Evolutionary conservation across 2,329 filamentous ascomycete species (phyloP).

Genomic region (Clarireedia monteithiana): DNA sequence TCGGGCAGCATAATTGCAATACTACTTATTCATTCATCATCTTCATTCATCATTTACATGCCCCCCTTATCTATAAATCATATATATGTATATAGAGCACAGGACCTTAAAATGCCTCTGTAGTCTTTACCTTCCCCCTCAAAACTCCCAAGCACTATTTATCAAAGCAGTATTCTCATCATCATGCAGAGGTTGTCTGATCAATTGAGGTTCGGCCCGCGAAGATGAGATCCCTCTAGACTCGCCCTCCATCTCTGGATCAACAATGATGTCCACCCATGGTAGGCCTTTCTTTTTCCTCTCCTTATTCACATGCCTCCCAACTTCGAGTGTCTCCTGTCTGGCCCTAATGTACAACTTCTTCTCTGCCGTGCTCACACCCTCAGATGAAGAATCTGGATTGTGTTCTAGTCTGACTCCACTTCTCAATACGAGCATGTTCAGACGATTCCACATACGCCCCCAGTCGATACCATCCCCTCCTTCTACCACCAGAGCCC

Average conservation of each 20-base stretch:
- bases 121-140: background rate
- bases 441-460: conserved; percentile 20
- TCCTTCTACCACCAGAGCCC: conserved; percentile 11
- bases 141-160: conserved; percentile 8
- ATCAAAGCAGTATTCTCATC: background rate
- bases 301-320: background rate
- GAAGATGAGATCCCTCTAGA: background rate
- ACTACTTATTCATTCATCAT: too few species aligned
- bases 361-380: background rate
- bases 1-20: too few species aligned
- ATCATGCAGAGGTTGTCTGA: background rate
- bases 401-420: background rate
- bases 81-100: background rate
- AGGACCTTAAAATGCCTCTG: too few species aligned
- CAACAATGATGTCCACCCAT: conserved; percentile 3
- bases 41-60: background rate
- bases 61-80: background rate
- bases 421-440: conserved; percentile 2
- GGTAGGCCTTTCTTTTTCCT: background rate
- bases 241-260: background rate
- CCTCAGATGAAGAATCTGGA: background rate
- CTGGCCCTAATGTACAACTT: background rate
- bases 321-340: background rate
- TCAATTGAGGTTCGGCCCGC: too few species aligned
- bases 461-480: conserved; percentile 22